Evolutionary conservation across 2,329 filamentous ascomycete species (phyloP), one percentile per base, ranked within the genome.

Genomic region (Calonectria leucothoes): DNA sequence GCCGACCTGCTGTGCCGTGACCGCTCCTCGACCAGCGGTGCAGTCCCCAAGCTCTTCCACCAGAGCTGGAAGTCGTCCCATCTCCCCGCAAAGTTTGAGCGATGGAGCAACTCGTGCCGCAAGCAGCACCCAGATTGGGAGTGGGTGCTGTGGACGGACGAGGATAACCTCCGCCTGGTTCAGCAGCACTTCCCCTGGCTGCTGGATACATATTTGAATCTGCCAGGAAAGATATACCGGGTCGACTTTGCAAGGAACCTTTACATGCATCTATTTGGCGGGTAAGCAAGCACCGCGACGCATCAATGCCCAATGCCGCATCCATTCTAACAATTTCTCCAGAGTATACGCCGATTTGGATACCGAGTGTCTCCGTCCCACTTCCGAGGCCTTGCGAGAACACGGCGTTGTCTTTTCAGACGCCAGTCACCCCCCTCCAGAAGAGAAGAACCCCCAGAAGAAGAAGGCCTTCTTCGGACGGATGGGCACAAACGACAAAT

Each of bases 1-100:
- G 59, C 51, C 6, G 71, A 70, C 31, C 61, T 73, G 10, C 29
- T 73, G 23, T 73, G 71, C 35, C 71, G 71, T 2, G 35, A 61
- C 11, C 35, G 35, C 35, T 27, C 63, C 7, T 25, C 67, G 10
- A 55, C 27, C 20, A 23, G n/a, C 7, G 49, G 52, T 1, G 66
- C 51, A 23, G 68, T 79, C 27, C 25, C 94, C 92, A 77, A 73
- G 64, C 70, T 81, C 6, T 76, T 82, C 23, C 80, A 82, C 66
- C 80, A 81, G 71, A 82, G 79, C 66, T 81, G 80, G 80, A 81
- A 79, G 48, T 66, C 77, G 31, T 55, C 55, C 7, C 70, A 75
- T 31, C 74, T 82, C 15, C 80, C 80, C 3, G 42, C 72, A 35
- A 80, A 81, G 73, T 82, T 84, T 37, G 64, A 81, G 37, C 57